These are phyloP conservation scores for Cryptosporidium viatorum DNA, from an alignment of 169 alveolate species.

Conservation along the genomic window DNA sequence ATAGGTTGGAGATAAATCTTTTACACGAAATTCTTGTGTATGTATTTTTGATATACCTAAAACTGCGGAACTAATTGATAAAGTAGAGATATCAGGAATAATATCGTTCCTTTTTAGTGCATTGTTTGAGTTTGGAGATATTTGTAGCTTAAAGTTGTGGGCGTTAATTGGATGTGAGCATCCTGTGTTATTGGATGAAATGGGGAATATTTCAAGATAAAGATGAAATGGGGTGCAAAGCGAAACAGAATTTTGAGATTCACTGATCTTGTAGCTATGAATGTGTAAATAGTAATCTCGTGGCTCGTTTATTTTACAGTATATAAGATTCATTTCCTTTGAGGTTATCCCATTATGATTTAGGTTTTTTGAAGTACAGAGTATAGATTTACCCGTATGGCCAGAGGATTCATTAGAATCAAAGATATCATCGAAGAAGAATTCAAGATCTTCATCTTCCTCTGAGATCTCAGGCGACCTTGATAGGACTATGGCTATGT, in stretches of 20 bases:
- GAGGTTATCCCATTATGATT: slow-evolving; percentile 2
- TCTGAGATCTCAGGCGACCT: slow-evolving; percentile 7
- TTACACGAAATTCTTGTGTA: slow-evolving; percentile 20
- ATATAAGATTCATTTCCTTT: slow-evolving; percentile 43
- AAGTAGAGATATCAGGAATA: background rate
- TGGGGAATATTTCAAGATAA: slow-evolving; percentile 17
- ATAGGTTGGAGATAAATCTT: slow-evolving; percentile 9
- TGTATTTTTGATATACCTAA: background rate
- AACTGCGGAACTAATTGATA: background rate
- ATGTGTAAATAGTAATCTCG: slow-evolving; percentile 48
- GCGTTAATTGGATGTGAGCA: slow-evolving; percentile 19
- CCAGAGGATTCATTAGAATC: slow-evolving; percentile 1
- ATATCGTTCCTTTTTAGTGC: background rate
- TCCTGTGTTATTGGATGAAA: background rate
- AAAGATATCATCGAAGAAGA: slow-evolving; percentile 15
- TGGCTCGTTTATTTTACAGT: slow-evolving; percentile 21
- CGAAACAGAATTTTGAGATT: slow-evolving; percentile 40
- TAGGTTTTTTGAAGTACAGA: slow-evolving; percentile 13
- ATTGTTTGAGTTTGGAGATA: background rate
- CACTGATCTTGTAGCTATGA: slow-evolving; percentile 44
- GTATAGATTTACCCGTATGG: background rate
- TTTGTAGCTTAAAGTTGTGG: background rate
- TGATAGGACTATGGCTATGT: slow-evolving; percentile 41
- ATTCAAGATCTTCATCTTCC: slow-evolving; percentile 59
- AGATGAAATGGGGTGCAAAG: slow-evolving; percentile 66